A percentile compares a stretch with the other conserved stretches of the same genome.
Conservation (phyloP, 768 basidiomycete genomes). For the Tricholomella constricta region DNA sequence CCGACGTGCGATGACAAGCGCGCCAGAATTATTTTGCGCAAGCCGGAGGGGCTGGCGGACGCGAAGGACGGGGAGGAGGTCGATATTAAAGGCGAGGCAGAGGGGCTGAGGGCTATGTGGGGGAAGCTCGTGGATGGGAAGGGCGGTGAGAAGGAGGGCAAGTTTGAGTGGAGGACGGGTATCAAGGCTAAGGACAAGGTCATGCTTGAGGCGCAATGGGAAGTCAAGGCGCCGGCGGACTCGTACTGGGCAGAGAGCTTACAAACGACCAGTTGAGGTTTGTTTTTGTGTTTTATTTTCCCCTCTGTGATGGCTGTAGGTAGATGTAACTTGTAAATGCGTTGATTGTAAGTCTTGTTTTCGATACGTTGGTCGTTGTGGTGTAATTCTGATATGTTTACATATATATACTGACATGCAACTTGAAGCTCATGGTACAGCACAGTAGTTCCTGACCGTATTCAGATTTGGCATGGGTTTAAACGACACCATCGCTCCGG, state of each 20-base stretch:
- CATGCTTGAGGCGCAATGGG: conserved; percentile 51
- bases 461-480: too few relatives aligned
- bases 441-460: too few relatives aligned
- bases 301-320: too few relatives aligned
- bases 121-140: conserved; percentile 41
- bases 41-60: conserved; percentile 48
- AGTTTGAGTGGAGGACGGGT: conserved; percentile 54
- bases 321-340: too few relatives aligned
- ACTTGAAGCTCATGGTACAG: too few relatives aligned
- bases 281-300: too few relatives aligned
- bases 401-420: too few relatives aligned
- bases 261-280: not conserved
- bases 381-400: too few relatives aligned
- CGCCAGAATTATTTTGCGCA: conserved; percentile 45
- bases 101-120: conserved; percentile 41
- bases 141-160: conserved; percentile 56
- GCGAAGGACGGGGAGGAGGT: conserved; percentile 43
- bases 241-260: conserved; percentile 26
- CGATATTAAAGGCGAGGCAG: conserved; percentile 22
- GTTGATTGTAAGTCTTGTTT: too few relatives aligned
- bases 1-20: conserved; percentile 43
- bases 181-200: conserved; percentile 45
- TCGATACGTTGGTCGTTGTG: too few relatives aligned
- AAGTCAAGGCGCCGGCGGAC: conserved; percentile 46
- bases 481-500: conserved; percentile 55